Evolutionary conservation across 2,329 filamentous ascomycete species (phyloP), one percentile per base, ranked within the genome.

Genomic region (Ophiostoma sp.): DNA sequence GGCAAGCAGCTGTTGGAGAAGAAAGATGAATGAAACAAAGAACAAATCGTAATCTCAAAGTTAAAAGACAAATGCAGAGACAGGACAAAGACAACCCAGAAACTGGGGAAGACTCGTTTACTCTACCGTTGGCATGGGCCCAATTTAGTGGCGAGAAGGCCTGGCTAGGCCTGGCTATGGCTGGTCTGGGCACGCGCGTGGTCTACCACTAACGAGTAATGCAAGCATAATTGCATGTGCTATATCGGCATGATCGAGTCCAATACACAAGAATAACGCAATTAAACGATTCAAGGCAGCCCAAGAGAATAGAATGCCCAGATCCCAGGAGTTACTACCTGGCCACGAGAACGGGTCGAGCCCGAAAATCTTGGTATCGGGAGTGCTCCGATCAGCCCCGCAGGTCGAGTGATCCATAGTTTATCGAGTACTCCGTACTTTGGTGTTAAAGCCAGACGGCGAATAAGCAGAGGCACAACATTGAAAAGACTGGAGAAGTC

Each of bases 371-470:
- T 65, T 65, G 62, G 62, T 23, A 65, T 65, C 62, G 62, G 35
- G 27, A 62, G 62, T n/a, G 62, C 62, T 65, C 62, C 62, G 62
- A 65, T 39, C 35, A 65, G 62, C 41, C 62, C 62, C 62, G 62
- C 62, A 65, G 52, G 52, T 27, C 10, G 52, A 57, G 52, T 27
- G 44, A 6, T 48, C 20, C 44, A 48, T 48, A 5, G 44, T 48
- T 48, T 20, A 48, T 48, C 7, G n/a, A 27, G 52, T 10, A 41
- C 39, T 41, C 3, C 3, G 52, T 10, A 41, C 39, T 41, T 31
- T 31, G 27, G 27, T 31, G 27, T 17, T 2, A 17, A 33, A 64
- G 60, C 5, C 36, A 36, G 33, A 11, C 17, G 5, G 23, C 10
- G 6, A n/a, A 36, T 27, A 23, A 27, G 10, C 31, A 27, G n/a